Evolutionary conservation across 257 asterid species (phyloP).

Genomic region (Solanum virginianum): DNA sequence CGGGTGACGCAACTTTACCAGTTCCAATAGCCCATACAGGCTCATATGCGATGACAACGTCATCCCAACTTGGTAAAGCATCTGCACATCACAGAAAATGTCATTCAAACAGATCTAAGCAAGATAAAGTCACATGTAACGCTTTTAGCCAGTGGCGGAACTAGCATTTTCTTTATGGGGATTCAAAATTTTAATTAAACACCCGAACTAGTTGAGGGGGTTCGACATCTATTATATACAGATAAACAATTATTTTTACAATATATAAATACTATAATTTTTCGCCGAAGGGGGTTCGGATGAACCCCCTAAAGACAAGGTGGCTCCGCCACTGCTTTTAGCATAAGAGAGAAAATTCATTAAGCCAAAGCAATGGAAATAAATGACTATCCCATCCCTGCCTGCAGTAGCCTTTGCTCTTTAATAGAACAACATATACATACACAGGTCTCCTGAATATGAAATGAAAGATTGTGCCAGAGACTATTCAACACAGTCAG

Average conservation of each 20-base stretch:
- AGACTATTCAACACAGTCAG: background rate
- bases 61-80: constrained; percentile 88
- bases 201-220: too few species aligned
- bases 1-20: constrained; percentile 96
- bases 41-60: constrained; percentile 84
- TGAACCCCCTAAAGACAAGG: too few species aligned
- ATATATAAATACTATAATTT: too few species aligned
- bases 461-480: background rate
- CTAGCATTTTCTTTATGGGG: too few species aligned
- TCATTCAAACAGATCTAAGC: background rate
- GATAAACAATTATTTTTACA: too few species aligned
- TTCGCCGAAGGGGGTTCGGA: too few species aligned
- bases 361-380: background rate
- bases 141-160: background rate
- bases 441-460: background rate
- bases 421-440: background rate
- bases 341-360: background rate
- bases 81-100: constrained; percentile 27
- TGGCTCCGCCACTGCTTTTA: background rate
- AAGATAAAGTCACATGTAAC: background rate
- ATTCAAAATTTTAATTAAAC: too few species aligned
- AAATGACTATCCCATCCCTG: background rate
- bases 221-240: too few species aligned
- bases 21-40: constrained; percentile 99
- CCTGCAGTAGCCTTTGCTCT: background rate